These are phyloP conservation scores for Ammopiptanthus mongolicus DNA, from an alignment of 306 rosid species.

Conservation along the genomic window DNA sequence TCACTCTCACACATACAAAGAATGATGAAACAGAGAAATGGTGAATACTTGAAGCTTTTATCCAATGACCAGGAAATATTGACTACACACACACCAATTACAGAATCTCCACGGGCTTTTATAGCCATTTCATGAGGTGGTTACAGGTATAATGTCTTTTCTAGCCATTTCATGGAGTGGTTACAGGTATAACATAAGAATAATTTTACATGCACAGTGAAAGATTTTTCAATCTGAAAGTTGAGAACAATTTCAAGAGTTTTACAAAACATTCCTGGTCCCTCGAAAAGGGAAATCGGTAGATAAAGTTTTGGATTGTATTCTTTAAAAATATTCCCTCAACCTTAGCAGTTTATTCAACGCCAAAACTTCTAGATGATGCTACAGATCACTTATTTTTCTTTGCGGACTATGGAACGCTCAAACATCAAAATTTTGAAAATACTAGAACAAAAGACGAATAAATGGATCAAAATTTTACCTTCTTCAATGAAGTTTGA, in stretches of 20 bases:
- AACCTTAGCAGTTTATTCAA: background rate
- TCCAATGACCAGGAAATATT: too few relatives aligned
- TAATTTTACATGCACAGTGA: too few relatives aligned
- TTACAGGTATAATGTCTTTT: background rate
- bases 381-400: too few relatives aligned
- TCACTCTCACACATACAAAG: too few relatives aligned
- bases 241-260: background rate
- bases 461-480: background rate
- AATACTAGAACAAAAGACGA: background rate
- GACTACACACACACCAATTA: too few relatives aligned
- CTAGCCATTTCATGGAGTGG: too few relatives aligned
- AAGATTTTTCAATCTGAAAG: background rate
- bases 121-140: too few relatives aligned
- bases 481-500: slow-evolving; percentile 66
- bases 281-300: background rate
- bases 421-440: too few relatives aligned
- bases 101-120: too few relatives aligned
- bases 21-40: background rate
- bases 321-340: background rate
- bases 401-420: too few relatives aligned
- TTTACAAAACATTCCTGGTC: background rate
- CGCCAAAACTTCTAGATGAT: too few relatives aligned
- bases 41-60: background rate
- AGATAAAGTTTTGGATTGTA: background rate
- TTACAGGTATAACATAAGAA: background rate